phyloP scores from a whole-genome alignment of 73 alveolate genomes.

The Paramecium octaurelia region DNA sequence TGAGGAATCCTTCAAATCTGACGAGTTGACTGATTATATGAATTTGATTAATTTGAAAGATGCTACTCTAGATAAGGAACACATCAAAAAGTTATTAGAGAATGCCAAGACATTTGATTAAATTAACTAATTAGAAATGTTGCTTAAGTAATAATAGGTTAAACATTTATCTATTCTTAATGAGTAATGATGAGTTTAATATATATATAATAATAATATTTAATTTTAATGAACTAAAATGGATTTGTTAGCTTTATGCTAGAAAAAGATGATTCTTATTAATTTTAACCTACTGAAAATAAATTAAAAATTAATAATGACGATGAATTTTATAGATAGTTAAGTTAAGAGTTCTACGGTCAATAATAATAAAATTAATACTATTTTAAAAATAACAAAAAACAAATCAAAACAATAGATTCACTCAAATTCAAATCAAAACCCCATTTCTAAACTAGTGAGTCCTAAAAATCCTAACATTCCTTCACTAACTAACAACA shows the following conservation, averaged over 20 bases:
- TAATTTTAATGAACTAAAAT: neutral
- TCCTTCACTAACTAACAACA: neutral
- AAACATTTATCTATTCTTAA: neutral
- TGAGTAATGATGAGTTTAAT: slow-evolving; percentile 12
- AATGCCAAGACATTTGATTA: slow-evolving; percentile 45
- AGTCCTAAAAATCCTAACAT: neutral
- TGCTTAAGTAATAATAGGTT: slow-evolving; percentile 17
- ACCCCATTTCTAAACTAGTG: neutral
- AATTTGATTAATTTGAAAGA: slow-evolving; percentile 20
- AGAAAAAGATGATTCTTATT: slow-evolving; percentile 4
- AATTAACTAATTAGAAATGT: slow-evolving; percentile 7
- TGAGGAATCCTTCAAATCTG: neutral
- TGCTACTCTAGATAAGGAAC: slow-evolving; percentile 17
- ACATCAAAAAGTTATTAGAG: neutral
- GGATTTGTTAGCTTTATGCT: neutral
- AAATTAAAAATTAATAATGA: neutral
- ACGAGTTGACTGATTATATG: slow-evolving; percentile 33
- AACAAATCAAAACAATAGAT: neutral
- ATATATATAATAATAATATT: slow-evolving; percentile 8
- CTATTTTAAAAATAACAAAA: neutral
- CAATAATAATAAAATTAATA: neutral
- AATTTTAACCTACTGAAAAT: neutral
- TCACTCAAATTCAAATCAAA: neutral
- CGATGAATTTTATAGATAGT: neutral
- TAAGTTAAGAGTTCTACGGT: neutral